Evolutionary conservation across 2,329 filamentous ascomycete species (phyloP).

Genomic region (Chaetomium sp.): DNA sequence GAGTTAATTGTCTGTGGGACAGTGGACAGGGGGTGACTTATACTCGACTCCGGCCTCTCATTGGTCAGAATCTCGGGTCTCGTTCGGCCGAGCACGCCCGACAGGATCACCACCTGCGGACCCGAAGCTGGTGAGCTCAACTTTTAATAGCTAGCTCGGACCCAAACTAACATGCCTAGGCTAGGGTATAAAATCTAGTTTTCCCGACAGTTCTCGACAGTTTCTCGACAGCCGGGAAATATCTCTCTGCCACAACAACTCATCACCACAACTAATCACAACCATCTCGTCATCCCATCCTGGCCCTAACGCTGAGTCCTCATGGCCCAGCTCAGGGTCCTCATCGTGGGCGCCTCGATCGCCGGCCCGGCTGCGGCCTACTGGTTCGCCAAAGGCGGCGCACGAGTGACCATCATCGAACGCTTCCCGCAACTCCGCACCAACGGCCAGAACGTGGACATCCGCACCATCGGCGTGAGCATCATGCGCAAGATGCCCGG

Average conservation of each 20-base stretch:
- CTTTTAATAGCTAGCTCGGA: not conserved
- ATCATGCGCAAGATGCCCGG: slow-evolving; percentile 4
- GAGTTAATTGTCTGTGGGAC: no score
- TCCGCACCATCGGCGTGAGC: slow-evolving; percentile 1
- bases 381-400: slow-evolving; percentile 2
- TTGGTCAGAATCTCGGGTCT: slow-evolving; percentile 1
- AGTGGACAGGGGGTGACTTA: no score
- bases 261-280: no score
- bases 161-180: no score
- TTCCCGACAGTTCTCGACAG: no score
- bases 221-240: not conserved
- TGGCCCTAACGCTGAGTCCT: no score
- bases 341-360: slow-evolving; percentile 1
- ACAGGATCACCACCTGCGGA: not conserved
- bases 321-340: not conserved
- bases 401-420: not conserved
- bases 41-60: not conserved
- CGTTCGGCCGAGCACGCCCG: not conserved
- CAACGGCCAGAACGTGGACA: slow-evolving; percentile 5
- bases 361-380: slow-evolving; percentile 1
- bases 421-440: slow-evolving; percentile 1
- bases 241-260: not conserved
- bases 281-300: no score
- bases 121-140: not conserved
- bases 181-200: no score